Conservation (phyloP, 805 yeast genomes). For the Nakazawaea anatomiae region DNA sequence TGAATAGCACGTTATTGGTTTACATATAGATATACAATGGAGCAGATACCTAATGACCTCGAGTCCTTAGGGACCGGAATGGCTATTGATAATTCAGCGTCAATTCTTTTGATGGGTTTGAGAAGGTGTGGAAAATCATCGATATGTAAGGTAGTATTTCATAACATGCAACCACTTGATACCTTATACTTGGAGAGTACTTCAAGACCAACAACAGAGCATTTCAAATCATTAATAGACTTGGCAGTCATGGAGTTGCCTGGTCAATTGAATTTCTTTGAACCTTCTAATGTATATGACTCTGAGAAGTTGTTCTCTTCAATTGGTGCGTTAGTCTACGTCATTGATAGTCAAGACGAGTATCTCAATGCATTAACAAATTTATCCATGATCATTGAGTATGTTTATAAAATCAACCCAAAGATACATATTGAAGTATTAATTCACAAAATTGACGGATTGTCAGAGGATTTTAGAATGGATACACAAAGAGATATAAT, state of each 20-base stretch:
- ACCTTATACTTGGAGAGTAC: constrained; percentile 89
- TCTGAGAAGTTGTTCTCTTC: constrained; percentile 69
- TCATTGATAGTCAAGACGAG: constrained; percentile 94
- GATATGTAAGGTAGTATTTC: constrained; percentile 92
- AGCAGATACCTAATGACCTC: not conserved
- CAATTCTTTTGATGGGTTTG: constrained; percentile 82
- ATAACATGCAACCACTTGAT: constrained; percentile 93
- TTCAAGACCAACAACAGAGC: constrained; percentile 80
- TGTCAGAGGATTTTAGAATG: constrained; percentile 86
- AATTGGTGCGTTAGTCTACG: constrained; percentile 89
- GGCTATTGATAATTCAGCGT: constrained; percentile 63
- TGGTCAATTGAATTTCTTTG: constrained; percentile 86
- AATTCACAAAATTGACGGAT: constrained; percentile 93
- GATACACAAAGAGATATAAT: constrained; percentile 96
- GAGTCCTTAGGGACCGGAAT: constrained; percentile 1
- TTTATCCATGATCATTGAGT: constrained; percentile 80
- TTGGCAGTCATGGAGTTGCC: constrained; percentile 91
- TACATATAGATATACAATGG: not conserved
- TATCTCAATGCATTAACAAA: constrained; percentile 88
- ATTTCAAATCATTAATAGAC: constrained; percentile 77
- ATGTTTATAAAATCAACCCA: constrained; percentile 81
- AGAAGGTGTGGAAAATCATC: constrained; percentile 91
- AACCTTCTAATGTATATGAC: constrained; percentile 62
- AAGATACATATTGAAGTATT: constrained; percentile 83
- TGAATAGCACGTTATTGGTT: too few species aligned